These are phyloP conservation scores for Anisodus acutangulus DNA, from an alignment of 257 asterid genomes.

Conservation along the genomic window DNA sequence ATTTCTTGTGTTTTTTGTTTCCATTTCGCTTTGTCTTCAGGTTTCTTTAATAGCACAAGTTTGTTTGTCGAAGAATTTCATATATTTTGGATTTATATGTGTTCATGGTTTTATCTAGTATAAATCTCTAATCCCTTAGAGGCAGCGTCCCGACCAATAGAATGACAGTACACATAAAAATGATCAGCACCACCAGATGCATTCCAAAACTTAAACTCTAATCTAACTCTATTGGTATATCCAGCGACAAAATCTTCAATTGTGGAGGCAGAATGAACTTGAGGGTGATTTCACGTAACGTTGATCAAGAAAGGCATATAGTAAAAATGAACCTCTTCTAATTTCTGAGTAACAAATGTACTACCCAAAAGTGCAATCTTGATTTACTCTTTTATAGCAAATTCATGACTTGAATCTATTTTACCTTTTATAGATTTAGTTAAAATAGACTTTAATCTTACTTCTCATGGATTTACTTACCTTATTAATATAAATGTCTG, in stretches of 20 bases:
- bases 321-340: conserved; percentile 68
- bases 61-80: no score
- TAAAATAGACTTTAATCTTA: no score
- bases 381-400: no score
- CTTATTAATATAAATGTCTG: no score
- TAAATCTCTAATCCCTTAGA: conserved; percentile 34
- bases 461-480: no score
- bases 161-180: conserved; percentile 37
- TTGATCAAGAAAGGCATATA: conserved; percentile 81
- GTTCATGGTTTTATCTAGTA: no score
- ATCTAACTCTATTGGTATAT: conserved; percentile 53
- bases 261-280: conserved; percentile 53
- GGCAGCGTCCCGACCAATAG: conserved; percentile 68
- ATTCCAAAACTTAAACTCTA: conserved; percentile 61
- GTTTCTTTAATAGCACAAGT: no score
- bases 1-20: no score
- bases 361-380: conserved; percentile 47
- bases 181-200: conserved; percentile 78
- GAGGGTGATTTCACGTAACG: conserved; percentile 69
- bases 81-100: no score
- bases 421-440: no score
- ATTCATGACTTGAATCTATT: no score
- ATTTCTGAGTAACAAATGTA: conserved; percentile 47
- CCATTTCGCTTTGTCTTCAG: no score
- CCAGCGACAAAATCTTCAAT: conserved; percentile 65